phyloP scores from a whole-genome alignment of 2,329 filamentous ascomycete genomes.

The Fusarium secorum region DNA sequence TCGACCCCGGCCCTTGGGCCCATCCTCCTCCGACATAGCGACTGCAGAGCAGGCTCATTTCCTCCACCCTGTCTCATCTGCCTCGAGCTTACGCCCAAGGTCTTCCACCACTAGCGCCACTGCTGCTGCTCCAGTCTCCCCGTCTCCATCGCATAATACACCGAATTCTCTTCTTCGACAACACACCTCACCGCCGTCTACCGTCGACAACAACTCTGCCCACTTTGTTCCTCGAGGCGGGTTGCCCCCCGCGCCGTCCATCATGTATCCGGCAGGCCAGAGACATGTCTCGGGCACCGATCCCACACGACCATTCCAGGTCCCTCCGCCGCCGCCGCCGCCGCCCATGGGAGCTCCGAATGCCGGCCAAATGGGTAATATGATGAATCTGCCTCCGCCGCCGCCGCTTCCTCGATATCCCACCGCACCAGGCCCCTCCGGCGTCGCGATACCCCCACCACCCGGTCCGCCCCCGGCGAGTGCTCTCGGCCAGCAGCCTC shows the following conservation, averaged over 20 bases:
- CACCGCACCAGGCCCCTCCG: conserved; percentile 50
- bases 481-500: conserved; percentile 51
- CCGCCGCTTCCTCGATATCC: conserved; percentile 59
- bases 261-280: conserved; percentile 65
- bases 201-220: conserved; percentile 26
- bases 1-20: conserved; percentile 36
- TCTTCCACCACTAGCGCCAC: conserved; percentile 34
- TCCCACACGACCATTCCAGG: conserved; percentile 60
- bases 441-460: conserved; percentile 61
- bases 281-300: conserved; percentile 58
- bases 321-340: conserved; percentile 63
- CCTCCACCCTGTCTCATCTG: conserved; percentile 33
- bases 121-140: conserved; percentile 19
- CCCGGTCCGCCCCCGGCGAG: conserved; percentile 61
- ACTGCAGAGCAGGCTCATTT: conserved; percentile 33
- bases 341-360: conserved; percentile 63
- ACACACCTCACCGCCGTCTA: conserved; percentile 27
- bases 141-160: conserved; percentile 27
- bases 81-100: conserved; percentile 37
- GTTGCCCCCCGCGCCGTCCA: conserved; percentile 44
- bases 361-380: conserved; percentile 52
- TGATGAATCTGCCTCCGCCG: conserved; percentile 63
- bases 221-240: conserved; percentile 39
- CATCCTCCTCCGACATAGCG: conserved; percentile 35
- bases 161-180: conserved; percentile 28